These are phyloP conservation scores for Allomyces arbusculus DNA, from an alignment of 192 early-diverging fungal species.

Conservation along the genomic window DNA sequence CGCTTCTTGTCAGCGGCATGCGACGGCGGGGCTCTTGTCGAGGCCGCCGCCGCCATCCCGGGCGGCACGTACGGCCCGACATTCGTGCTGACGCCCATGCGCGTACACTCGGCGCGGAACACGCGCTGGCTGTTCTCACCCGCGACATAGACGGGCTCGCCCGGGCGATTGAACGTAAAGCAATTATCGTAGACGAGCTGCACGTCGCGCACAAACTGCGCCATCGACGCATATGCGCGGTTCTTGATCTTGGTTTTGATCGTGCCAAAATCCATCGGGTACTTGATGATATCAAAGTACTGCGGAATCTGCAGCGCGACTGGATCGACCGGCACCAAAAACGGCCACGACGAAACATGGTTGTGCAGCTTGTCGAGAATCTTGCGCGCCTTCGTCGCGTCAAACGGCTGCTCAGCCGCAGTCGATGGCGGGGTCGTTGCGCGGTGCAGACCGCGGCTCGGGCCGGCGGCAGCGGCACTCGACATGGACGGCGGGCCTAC, in stretches of 20 bases:
- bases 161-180: slow-evolving; percentile 41
- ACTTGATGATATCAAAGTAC: slow-evolving; percentile 46
- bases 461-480: too few relatives aligned
- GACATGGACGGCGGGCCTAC: too few relatives aligned
- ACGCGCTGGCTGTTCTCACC: background rate
- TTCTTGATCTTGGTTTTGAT: slow-evolving; percentile 20
- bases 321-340: slow-evolving; percentile 48
- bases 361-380: background rate
- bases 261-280: slow-evolving; percentile 52
- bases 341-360: background rate
- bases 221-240: slow-evolving; percentile 13
- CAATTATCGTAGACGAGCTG: slow-evolving; percentile 72
- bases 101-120: too few relatives aligned
- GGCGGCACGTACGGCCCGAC: too few relatives aligned
- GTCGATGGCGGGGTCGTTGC: background rate
- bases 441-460: too few relatives aligned
- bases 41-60: too few relatives aligned
- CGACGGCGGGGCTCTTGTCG: too few relatives aligned
- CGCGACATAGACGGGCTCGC: background rate
- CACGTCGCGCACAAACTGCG: slow-evolving; percentile 24
- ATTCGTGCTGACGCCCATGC: too few relatives aligned
- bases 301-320: slow-evolving; percentile 39
- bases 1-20: too few relatives aligned
- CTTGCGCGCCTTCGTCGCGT: background rate
- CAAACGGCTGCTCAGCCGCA: background rate